phyloP scores from a whole-genome alignment of 495 filamentous ascomycete species.

The Staphylotrichum longicolle region DNA sequence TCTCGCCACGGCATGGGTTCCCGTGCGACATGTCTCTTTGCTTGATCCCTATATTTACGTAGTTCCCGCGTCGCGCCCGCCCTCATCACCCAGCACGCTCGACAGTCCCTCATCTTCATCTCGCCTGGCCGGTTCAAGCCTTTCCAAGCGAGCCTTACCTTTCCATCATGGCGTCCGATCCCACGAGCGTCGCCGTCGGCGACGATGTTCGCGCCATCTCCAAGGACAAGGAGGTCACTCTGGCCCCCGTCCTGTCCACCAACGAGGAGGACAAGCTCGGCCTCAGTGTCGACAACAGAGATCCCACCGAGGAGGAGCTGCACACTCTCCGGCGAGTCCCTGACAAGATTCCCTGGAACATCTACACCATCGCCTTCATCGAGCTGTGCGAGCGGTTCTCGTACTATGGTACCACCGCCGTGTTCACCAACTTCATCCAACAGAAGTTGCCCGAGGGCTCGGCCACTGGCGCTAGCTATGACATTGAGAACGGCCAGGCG shows the following conservation, averaged over 20 bases:
- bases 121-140: constrained; percentile 1
- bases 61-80: constrained; percentile 4
- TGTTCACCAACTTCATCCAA: constrained; percentile 61
- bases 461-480: constrained; percentile 54
- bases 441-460: constrained; percentile 59
- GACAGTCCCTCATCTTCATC: background rate
- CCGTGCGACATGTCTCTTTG: constrained; percentile 4
- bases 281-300: constrained; percentile 17
- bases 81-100: background rate
- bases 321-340: constrained; percentile 61
- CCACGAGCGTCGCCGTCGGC: constrained; percentile 16
- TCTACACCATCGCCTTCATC: constrained; percentile 69
- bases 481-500: constrained; percentile 46
- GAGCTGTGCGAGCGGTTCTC: constrained; percentile 78
- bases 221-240: constrained; percentile 21
- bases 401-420: constrained; percentile 73
- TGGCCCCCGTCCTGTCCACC: constrained; percentile 11
- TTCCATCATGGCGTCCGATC: constrained; percentile 22
- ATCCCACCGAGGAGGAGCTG: constrained; percentile 61
- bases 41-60: constrained; percentile 6
- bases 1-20: background rate
- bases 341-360: constrained; percentile 60
- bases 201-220: constrained; percentile 20
- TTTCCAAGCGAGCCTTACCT: background rate
- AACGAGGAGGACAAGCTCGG: constrained; percentile 19